phyloP scores from a whole-genome alignment of 2,329 filamentous ascomycete species.

The Neurospora sp. region DNA sequence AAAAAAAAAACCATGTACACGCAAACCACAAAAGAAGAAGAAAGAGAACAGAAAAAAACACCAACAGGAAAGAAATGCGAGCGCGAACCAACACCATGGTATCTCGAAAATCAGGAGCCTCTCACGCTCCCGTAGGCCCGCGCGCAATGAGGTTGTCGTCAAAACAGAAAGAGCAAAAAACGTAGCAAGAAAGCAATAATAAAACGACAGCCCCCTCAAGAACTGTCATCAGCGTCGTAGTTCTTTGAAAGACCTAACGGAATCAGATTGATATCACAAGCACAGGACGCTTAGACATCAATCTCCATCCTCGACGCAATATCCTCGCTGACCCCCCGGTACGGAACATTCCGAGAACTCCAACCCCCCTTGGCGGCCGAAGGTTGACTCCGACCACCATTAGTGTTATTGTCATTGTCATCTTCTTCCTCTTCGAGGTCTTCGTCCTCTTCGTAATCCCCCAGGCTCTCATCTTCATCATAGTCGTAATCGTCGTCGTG shows the following conservation, averaged over 20 bases:
- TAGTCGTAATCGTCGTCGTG: slow-evolving; percentile 36
- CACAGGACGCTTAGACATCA: slow-evolving; percentile 24
- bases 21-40: not conserved
- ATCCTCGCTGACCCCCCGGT: slow-evolving; percentile 53
- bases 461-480: slow-evolving; percentile 26
- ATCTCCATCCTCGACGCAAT: slow-evolving; percentile 55
- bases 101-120: not conserved
- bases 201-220: not conserved
- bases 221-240: not conserved
- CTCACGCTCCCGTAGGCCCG: not conserved
- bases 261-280: not conserved
- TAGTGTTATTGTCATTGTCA: slow-evolving; percentile 32
- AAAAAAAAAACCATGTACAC: not conserved
- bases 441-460: slow-evolving; percentile 31
- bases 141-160: not conserved
- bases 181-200: not conserved
- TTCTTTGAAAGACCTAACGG: not conserved
- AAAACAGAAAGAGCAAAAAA: not conserved
- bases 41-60: not conserved
- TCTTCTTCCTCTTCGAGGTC: slow-evolving; percentile 25
- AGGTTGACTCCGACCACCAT: slow-evolving; percentile 21
- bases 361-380: not conserved
- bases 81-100: not conserved
- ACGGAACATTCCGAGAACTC: slow-evolving; percentile 26
- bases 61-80: not conserved